Evolutionary conservation across 2,329 filamentous ascomycete genomes (phyloP).

Genomic region (Mariannaea sp.): DNA sequence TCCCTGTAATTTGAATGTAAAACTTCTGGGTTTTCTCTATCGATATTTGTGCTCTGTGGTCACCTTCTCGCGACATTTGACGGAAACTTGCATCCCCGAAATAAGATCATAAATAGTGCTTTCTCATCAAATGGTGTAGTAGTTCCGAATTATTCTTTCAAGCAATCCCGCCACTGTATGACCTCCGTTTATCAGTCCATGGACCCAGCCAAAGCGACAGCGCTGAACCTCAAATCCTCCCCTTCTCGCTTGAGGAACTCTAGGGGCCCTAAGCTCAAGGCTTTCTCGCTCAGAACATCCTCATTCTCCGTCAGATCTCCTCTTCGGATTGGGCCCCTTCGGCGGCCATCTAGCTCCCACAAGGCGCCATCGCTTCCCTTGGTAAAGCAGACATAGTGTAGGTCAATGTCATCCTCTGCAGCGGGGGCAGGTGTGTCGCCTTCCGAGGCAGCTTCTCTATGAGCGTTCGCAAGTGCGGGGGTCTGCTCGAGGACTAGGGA

Average conservation of each 20-base stretch:
- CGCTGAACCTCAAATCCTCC: slow-evolving; percentile 62
- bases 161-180: no score
- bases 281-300: slow-evolving; percentile 76
- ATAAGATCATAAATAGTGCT: no score
- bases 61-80: no score
- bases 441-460: slow-evolving; percentile 73
- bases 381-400: slow-evolving; percentile 96
- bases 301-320: slow-evolving; percentile 63
- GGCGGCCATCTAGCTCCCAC: slow-evolving; percentile 65
- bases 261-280: slow-evolving; percentile 69
- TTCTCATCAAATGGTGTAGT: not conserved
- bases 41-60: no score
- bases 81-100: no score
- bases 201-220: slow-evolving; percentile 59
- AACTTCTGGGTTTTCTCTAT: no score
- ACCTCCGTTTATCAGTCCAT: slow-evolving; percentile 46
- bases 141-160: no score
- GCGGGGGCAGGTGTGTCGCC: slow-evolving; percentile 81
- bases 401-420: slow-evolving; percentile 81
- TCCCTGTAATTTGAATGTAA: no score
- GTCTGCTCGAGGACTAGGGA: slow-evolving; percentile 79
- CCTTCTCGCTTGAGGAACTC: slow-evolving; percentile 62
- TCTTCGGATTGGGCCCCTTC: slow-evolving; percentile 60
- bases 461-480: slow-evolving; percentile 74
- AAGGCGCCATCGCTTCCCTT: slow-evolving; percentile 69